Conservation (phyloP, 768 basidiomycete species). For the Leccinum barrowsii region DNA sequence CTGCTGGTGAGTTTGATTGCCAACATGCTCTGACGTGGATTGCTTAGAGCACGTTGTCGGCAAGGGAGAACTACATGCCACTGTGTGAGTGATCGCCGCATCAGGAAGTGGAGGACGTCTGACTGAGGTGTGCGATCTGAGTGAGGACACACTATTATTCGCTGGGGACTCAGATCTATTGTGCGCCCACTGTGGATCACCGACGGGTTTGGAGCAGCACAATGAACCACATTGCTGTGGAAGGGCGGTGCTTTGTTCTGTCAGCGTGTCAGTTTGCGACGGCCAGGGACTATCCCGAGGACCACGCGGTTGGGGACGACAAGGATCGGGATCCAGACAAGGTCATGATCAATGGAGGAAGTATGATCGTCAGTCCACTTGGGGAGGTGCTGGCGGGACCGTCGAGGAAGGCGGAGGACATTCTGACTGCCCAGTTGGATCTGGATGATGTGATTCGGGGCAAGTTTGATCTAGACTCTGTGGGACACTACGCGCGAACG, state of each 20-base stretch:
- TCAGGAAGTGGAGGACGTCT: not conserved
- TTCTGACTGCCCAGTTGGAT: constrained; percentile 56
- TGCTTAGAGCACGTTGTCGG: not conserved
- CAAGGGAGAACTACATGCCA: constrained; percentile 72
- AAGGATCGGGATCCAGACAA: constrained; percentile 41
- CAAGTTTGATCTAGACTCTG: constrained; percentile 61
- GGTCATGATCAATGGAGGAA: constrained; percentile 60
- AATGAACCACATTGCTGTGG: constrained; percentile 62
- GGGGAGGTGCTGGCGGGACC: constrained; percentile 61
- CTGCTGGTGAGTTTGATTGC: constrained; percentile 45
- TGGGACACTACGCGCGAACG: constrained; percentile 58
- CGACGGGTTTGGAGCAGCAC: constrained; percentile 53
- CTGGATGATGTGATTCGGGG: constrained; percentile 52
- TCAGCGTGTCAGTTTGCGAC: constrained; percentile 58
- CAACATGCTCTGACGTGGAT: not conserved
- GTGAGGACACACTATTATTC: constrained; percentile 61
- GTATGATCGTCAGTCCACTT: constrained; percentile 55
- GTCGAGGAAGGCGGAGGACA: constrained; percentile 46
- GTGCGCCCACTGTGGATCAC: constrained; percentile 63
- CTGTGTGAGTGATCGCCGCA: constrained; percentile 39
- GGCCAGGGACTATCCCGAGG: constrained; percentile 49
- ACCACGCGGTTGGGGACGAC: constrained; percentile 41
- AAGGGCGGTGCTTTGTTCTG: constrained; percentile 68
- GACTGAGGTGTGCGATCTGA: constrained; percentile 19
- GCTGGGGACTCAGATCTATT: constrained; percentile 56